Conservation (phyloP, 108 stramenopile genomes). For the Bacterosira constricta region DNA sequence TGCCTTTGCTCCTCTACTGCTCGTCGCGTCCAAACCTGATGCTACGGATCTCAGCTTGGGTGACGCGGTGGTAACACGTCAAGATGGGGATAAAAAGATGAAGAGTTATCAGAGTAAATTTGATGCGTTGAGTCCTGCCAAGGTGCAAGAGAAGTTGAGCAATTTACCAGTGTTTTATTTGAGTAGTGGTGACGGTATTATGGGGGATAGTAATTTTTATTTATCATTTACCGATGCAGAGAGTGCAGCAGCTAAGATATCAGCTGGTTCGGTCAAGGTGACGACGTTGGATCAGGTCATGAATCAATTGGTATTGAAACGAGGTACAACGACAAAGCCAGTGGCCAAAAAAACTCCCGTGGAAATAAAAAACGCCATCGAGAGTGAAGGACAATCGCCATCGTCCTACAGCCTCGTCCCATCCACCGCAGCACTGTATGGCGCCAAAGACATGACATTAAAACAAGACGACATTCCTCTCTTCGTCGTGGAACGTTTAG, state of each 20-base stretch:
- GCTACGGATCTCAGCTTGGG: slow-evolving; percentile 35
- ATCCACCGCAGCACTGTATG: slow-evolving; percentile 35
- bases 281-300: slow-evolving; percentile 63
- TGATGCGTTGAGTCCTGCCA: slow-evolving; percentile 37
- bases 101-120: slow-evolving; percentile 44
- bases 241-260: slow-evolving; percentile 1
- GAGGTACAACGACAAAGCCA: slow-evolving; percentile 38
- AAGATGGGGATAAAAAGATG: slow-evolving; percentile 39
- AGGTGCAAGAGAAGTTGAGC: slow-evolving; percentile 57
- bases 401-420: slow-evolving; percentile 43
- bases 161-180: slow-evolving; percentile 60
- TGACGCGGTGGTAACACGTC: slow-evolving; percentile 56
- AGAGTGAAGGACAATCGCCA: background rate
- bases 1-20: slow-evolving; percentile 20
- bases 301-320: slow-evolving; percentile 61
- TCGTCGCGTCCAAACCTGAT: slow-evolving; percentile 3
- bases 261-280: slow-evolving; percentile 39
- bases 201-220: slow-evolving; percentile 44
- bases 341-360: slow-evolving; percentile 28
- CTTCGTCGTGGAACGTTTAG: slow-evolving; percentile 54
- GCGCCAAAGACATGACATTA: slow-evolving; percentile 43
- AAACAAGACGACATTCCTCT: slow-evolving; percentile 50
- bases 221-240: slow-evolving; percentile 53
- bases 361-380: slow-evolving; percentile 44
- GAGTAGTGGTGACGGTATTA: slow-evolving; percentile 18